These are phyloP conservation scores for Suhomyces bokatorum DNA, from an alignment of 1,139 yeast species.

Conservation along the genomic window DNA sequence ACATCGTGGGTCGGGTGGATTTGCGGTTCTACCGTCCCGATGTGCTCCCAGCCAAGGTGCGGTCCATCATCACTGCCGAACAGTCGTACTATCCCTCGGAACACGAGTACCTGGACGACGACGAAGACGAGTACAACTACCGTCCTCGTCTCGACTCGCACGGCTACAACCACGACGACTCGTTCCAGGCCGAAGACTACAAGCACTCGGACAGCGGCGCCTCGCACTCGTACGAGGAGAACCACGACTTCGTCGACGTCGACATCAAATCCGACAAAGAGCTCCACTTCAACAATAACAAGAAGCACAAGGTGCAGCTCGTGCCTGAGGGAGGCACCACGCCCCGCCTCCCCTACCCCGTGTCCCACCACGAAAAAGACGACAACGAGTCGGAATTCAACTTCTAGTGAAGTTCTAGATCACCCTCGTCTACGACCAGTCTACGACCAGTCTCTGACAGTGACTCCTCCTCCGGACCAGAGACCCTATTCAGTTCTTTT, in stretches of 20 bases:
- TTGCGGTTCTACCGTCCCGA: constrained; percentile 81
- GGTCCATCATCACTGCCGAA: constrained; percentile 46
- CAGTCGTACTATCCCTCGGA: constrained; percentile 36
- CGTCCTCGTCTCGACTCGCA: neutral
- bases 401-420: constrained; percentile 8
- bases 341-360: constrained; percentile 17
- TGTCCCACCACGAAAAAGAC: constrained; percentile 9
- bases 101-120: constrained; percentile 15
- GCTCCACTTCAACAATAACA: neutral
- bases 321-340: no score
- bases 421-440: neutral
- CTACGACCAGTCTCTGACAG: no score
- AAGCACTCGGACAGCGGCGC: constrained; percentile 1
- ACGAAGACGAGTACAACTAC: constrained; percentile 1
- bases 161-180: constrained; percentile 1
- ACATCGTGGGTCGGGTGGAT: constrained; percentile 65
- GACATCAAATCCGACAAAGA: constrained; percentile 10
- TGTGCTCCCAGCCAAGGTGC: constrained; percentile 41
- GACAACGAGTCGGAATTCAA: constrained; percentile 18
- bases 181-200: neutral
- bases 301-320: neutral
- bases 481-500: neutral
- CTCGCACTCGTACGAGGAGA: constrained; percentile 5
- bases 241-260: constrained; percentile 19
- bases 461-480: neutral